phyloP scores from a whole-genome alignment of 2,329 filamentous ascomycete genomes.

The Geosmithia flava region DNA sequence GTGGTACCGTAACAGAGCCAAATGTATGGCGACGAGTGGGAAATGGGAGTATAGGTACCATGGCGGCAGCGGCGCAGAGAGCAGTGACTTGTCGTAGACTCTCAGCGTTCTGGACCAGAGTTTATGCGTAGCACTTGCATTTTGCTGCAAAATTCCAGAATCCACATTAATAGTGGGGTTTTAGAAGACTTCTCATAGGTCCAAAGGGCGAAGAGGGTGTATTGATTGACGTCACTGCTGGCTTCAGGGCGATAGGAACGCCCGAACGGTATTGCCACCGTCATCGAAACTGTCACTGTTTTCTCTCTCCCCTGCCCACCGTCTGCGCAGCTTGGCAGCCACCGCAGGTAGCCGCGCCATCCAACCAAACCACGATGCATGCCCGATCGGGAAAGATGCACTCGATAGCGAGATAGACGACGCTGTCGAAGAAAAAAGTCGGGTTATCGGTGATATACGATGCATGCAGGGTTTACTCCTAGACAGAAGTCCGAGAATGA shows the following conservation, averaged over 20 bases:
- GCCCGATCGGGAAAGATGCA: too few species aligned
- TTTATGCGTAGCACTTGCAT: too few species aligned
- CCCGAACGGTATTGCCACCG: neutral
- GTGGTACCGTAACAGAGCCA: neutral
- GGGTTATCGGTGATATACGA: too few species aligned
- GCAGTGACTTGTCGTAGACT: neutral
- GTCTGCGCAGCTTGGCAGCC: neutral
- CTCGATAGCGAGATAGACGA: too few species aligned
- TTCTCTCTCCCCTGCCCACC: neutral
- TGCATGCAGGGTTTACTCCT: too few species aligned
- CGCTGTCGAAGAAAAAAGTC: too few species aligned
- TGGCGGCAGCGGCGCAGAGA: neutral
- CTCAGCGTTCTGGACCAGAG: neutral
- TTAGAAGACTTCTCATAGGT: too few species aligned
- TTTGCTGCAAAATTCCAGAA: too few species aligned
- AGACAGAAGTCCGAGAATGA: too few species aligned
- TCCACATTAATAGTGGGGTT: too few species aligned
- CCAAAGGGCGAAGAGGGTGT: too few species aligned
- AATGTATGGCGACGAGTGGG: neutral
- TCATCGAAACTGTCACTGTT: neutral
- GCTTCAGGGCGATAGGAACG: neutral
- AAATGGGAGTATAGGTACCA: neutral
- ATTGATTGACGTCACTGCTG: neutral
- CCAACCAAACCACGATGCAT: neutral
- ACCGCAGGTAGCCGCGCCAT: neutral